phyloP scores from a whole-genome alignment of 2,329 filamentous ascomycete species.

The Teratosphaeria viscida region DNA sequence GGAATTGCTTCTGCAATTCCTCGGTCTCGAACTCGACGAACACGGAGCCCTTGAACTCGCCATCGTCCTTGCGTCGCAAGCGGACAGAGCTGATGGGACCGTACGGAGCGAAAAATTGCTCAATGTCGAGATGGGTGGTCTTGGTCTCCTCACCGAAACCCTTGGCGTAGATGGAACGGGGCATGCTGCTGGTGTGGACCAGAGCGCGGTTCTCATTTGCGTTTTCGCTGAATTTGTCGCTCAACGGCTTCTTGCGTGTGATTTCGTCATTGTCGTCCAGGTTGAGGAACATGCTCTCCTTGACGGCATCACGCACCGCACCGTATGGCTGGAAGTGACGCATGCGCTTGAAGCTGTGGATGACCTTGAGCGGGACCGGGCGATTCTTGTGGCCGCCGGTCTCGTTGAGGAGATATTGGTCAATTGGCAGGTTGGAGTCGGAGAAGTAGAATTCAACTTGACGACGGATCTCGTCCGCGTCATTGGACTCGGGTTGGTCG shows the following conservation, averaged over 20 bases:
- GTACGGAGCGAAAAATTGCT: constrained; percentile 77
- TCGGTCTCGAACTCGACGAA: constrained; percentile 85
- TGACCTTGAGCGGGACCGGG: constrained; percentile 64
- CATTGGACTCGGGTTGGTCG: constrained; percentile 57
- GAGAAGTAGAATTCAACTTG: constrained; percentile 98
- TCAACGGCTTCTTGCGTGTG: constrained; percentile 63
- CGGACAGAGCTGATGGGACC: constrained; percentile 74
- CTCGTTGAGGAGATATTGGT: constrained; percentile 74
- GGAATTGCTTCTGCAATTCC: constrained; percentile 69
- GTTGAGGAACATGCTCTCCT: constrained; percentile 62
- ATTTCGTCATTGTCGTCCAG: constrained; percentile 63
- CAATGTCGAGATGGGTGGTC: constrained; percentile 83
- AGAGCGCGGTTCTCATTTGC: constrained; percentile 45
- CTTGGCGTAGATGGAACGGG: constrained; percentile 79
- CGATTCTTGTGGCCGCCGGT: constrained; percentile 73
- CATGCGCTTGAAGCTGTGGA: constrained; percentile 93
- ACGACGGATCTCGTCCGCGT: constrained; percentile 70
- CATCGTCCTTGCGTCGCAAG: constrained; percentile 63
- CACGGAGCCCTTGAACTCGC: constrained; percentile 87
- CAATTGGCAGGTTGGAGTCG: constrained; percentile 77
- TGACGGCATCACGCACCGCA: constrained; percentile 72
- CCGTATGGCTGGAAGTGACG: constrained; percentile 81
- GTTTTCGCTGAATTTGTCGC: constrained; percentile 38
- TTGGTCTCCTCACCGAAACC: constrained; percentile 81
- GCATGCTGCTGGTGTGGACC: constrained; percentile 55